phyloP scores from a whole-genome alignment of 2,329 filamentous ascomycete genomes.

The Xylaria digitata region DNA sequence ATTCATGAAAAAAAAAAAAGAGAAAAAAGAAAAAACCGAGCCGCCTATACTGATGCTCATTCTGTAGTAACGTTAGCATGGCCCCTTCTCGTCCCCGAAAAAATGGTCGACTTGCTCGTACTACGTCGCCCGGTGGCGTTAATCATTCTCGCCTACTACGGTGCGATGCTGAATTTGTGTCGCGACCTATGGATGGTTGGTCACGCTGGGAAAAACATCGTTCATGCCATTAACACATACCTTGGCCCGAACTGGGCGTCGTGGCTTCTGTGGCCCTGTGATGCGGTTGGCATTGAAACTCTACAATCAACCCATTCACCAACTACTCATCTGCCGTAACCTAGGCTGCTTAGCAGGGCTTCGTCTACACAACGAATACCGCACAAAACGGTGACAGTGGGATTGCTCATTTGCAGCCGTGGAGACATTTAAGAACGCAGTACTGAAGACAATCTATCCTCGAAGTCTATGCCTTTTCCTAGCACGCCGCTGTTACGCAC shows the following conservation, averaged over 20 bases:
- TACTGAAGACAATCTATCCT: no score
- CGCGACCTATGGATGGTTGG: slow-evolving; percentile 35
- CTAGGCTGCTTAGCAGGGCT: background rate
- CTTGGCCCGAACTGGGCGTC: slow-evolving; percentile 25
- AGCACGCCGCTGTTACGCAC: no score
- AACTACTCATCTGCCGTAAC: background rate
- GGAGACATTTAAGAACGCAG: no score
- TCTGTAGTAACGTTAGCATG: slow-evolving; percentile 30
- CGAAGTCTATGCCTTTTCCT: no score
- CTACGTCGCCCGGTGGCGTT: slow-evolving; percentile 27
- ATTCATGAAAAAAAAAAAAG: background rate
- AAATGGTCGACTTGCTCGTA: slow-evolving; percentile 34
- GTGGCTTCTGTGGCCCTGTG: slow-evolving; percentile 29
- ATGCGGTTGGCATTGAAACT: slow-evolving; percentile 17
- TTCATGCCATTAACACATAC: slow-evolving; percentile 16
- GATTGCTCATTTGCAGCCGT: no score
- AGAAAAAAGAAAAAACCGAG: background rate
- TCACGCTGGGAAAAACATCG: slow-evolving; percentile 23
- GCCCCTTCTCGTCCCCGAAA: slow-evolving; percentile 28
- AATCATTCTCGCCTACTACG: slow-evolving; percentile 33
- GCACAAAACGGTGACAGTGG: no score
- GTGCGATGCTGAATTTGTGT: slow-evolving; percentile 16
- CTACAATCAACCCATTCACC: background rate
- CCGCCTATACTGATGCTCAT: slow-evolving; percentile 3
- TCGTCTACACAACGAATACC: no score